These are phyloP conservation scores for Blakeslea trispora DNA, from an alignment of 371 early-diverging fungal genomes.

Conservation along the genomic window DNA sequence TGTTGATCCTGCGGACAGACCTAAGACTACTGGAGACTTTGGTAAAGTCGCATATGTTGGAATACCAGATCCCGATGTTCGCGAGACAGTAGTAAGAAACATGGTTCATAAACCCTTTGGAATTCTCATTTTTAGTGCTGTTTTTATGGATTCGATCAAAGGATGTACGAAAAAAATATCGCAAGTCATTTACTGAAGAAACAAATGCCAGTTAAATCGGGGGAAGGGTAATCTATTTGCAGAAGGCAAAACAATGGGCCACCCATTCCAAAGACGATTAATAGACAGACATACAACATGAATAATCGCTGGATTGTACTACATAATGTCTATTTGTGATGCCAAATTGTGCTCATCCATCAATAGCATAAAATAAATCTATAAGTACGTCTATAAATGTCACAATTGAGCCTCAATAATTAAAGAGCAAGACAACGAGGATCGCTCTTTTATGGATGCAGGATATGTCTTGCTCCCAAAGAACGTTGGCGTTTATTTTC, in stretches of 20 bases:
- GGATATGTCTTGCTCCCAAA: conserved; percentile 31
- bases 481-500: conserved; percentile 24
- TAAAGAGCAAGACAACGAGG: too few relatives aligned
- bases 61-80: conserved; percentile 10
- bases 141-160: conserved; percentile 30
- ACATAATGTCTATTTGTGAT: conserved; percentile 28
- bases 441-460: not conserved
- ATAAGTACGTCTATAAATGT: conserved; percentile 38
- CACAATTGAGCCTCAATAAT: conserved; percentile 10
- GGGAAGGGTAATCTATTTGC: not conserved
- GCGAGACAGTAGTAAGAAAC: conserved; percentile 23
- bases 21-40: not conserved
- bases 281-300: not conserved
- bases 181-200: conserved; percentile 5
- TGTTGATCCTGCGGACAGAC: not conserved
- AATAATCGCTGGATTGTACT: conserved; percentile 31
- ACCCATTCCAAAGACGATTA: too few relatives aligned
- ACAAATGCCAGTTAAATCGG: conserved; percentile 12
- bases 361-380: conserved; percentile 15
- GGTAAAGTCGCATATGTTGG: conserved; percentile 1
- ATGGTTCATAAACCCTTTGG: conserved; percentile 48
- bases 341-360: conserved; percentile 32
- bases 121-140: conserved; percentile 7
- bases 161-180: conserved; percentile 33
- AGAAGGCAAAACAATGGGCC: not conserved